These are phyloP conservation scores for Citrus australasica DNA, from an alignment of 345 rosid species.

Conservation along the genomic window DNA sequence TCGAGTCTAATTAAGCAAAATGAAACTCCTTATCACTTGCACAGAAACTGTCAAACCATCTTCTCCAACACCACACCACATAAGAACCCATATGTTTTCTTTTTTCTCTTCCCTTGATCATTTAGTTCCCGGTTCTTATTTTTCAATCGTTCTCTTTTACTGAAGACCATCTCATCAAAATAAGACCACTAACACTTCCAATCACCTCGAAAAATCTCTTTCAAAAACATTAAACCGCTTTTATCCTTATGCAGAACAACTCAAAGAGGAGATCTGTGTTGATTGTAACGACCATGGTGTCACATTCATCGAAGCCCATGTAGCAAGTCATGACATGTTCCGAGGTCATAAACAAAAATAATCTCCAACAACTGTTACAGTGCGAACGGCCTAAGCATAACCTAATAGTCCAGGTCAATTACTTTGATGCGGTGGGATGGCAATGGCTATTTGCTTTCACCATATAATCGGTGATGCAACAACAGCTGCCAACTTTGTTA, in stretches of 20 bases:
- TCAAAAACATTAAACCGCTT: constrained; percentile 8
- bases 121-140: constrained; percentile 7
- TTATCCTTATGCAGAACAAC: constrained; percentile 24
- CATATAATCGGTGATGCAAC: constrained; percentile 27
- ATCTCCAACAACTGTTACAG: constrained; percentile 11
- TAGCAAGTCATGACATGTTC: constrained; percentile 1
- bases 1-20: not conserved
- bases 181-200: not conserved
- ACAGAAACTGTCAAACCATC: constrained; percentile 27
- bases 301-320: constrained; percentile 10
- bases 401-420: constrained; percentile 20
- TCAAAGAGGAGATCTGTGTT: constrained; percentile 4
- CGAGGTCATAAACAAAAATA: not conserved
- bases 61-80: constrained; percentile 26
- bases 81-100: not conserved
- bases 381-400: not conserved
- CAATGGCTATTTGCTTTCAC: constrained; percentile 12
- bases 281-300: constrained; percentile 27
- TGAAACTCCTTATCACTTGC: constrained; percentile 20
- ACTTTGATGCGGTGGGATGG: constrained; percentile 30
- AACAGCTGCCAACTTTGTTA: constrained; percentile 10
- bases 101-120: not conserved
- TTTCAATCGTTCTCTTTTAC: constrained; percentile 25
- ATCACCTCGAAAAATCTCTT: constrained; percentile 19
- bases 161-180: not conserved